phyloP scores from a whole-genome alignment of 2,329 filamentous ascomycete genomes.

The Botrytis deweyae region DNA sequence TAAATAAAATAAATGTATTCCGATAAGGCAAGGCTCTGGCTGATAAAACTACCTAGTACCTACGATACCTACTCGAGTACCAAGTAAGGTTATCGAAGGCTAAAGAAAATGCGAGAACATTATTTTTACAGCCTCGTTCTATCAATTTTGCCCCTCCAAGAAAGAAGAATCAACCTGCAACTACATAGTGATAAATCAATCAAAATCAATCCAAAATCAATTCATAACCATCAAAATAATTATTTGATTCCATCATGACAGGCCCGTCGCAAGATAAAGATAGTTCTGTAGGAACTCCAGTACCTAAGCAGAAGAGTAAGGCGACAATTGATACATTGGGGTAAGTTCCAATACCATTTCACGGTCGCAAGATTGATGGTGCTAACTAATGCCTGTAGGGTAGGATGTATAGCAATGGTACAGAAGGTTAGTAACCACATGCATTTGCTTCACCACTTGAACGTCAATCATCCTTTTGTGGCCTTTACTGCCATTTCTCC shows the following conservation, averaged over 20 bases:
- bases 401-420: constrained; percentile 42
- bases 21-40: background rate
- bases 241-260: constrained; percentile 50
- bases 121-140: background rate
- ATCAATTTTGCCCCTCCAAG: background rate
- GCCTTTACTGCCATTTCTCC: background rate
- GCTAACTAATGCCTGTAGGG: constrained; percentile 32
- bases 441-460: background rate
- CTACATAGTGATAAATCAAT: background rate
- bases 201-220: constrained; percentile 28
- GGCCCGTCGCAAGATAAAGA: constrained; percentile 46
- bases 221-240: constrained; percentile 6
- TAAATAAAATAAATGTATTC: constrained; percentile 6
- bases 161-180: background rate
- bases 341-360: constrained; percentile 48
- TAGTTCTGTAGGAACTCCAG: constrained; percentile 54
- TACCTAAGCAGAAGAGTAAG: constrained; percentile 68
- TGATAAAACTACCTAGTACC: background rate
- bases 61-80: background rate
- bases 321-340: constrained; percentile 82
- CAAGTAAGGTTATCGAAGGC: background rate
- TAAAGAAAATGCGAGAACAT: background rate
- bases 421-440: constrained; percentile 35
- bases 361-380: constrained; percentile 21
- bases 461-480: background rate